phyloP scores from a whole-genome alignment of 163 green algal species.

The Chlamydomonas reinhardtii region DNA sequence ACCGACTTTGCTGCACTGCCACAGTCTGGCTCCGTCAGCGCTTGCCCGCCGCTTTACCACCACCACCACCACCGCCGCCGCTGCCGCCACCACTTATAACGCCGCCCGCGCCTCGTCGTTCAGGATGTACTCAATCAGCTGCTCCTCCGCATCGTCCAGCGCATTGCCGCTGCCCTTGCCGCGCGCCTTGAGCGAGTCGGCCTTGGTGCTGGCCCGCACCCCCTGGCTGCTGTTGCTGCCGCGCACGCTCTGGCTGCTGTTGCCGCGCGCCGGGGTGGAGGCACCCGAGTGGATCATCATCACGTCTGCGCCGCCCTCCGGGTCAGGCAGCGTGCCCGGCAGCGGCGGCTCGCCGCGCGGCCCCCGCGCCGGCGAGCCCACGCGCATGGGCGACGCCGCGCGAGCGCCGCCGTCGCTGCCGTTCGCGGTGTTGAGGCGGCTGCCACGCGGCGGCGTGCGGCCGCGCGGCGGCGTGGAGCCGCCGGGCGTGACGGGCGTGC shows the following conservation, averaged over 20 bases:
- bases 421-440: neutral
- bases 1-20: too few relatives aligned
- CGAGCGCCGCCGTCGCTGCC: neutral
- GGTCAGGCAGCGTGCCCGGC: conserved; percentile 26
- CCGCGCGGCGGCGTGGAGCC: neutral
- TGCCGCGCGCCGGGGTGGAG: conserved; percentile 24
- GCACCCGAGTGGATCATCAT: conserved; percentile 42
- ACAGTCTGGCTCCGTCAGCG: too few relatives aligned
- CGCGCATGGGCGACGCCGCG: conserved; percentile 23
- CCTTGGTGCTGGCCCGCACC: conserved; percentile 14
- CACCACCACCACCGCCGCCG: too few relatives aligned
- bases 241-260: neutral
- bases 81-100: neutral
- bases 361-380: neutral
- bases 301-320: conserved; percentile 9
- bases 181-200: conserved; percentile 28
- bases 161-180: neutral
- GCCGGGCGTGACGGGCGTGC: conserved; percentile 33
- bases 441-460: conserved; percentile 28
- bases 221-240: conserved; percentile 26
- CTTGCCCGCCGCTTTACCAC: too few relatives aligned
- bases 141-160: conserved; percentile 44
- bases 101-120: conserved; percentile 44
- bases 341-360: neutral
- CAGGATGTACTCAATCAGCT: conserved; percentile 53